Evolutionary conservation across 148 eudicot genomes (phyloP).

Genomic region (Gaultheria prostrata): DNA sequence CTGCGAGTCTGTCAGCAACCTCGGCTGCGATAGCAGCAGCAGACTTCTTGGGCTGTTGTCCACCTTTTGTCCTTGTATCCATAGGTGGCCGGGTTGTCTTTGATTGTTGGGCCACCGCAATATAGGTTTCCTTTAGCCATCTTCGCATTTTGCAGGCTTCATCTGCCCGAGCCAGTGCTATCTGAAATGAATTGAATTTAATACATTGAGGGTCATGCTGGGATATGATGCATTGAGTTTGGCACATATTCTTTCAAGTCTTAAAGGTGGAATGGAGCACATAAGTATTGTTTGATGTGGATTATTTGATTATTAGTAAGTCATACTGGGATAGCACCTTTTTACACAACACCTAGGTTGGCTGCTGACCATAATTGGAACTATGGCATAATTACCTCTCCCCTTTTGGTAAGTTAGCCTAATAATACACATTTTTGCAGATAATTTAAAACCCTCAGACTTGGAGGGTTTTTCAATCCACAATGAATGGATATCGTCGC

Average conservation of each 20-base stretch:
- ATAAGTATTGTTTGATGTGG: neutral
- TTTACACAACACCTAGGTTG: neutral
- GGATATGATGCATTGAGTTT: neutral
- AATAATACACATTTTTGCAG: neutral
- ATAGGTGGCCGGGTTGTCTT: slow-evolving; percentile 21
- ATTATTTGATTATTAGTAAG: neutral
- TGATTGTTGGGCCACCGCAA: slow-evolving; percentile 29
- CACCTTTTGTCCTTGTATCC: slow-evolving; percentile 29
- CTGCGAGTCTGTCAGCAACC: slow-evolving; percentile 91
- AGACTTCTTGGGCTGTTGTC: slow-evolving; percentile 52
- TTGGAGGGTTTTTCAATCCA: neutral
- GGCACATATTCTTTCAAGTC: neutral
- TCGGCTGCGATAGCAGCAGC: slow-evolving; percentile 86
- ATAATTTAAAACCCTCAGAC: neutral
- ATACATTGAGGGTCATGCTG: neutral
- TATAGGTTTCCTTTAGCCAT: slow-evolving; percentile 56
- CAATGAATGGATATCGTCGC: neutral
- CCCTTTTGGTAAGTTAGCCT: neutral
- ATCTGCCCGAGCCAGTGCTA: slow-evolving; percentile 72
- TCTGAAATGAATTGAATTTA: slow-evolving; percentile 37
- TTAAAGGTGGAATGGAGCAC: neutral
- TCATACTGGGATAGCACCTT: neutral
- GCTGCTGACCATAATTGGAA: neutral
- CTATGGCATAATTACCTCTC: neutral
- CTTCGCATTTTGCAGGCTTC: slow-evolving; percentile 63